Evolutionary conservation across 1,284 basidiomycete species (phyloP).

Genomic region (Ceratobasidium sp.): DNA sequence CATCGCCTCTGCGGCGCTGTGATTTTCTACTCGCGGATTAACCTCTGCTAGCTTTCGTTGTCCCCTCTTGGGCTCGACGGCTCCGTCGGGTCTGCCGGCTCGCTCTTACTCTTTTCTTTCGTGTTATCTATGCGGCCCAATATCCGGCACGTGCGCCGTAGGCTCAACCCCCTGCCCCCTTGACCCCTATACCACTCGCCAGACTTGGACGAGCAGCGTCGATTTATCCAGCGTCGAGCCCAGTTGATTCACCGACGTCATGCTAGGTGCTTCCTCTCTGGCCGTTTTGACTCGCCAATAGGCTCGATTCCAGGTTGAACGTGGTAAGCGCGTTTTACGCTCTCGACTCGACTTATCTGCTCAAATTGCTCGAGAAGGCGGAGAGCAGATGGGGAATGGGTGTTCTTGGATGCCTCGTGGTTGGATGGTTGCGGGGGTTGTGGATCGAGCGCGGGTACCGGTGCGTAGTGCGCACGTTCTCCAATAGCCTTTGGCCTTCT

Average conservation of each 20-base stretch:
- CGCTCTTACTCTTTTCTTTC: slow-evolving; percentile 11
- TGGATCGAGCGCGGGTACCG: slow-evolving; percentile 6
- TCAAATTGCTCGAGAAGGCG: not conserved
- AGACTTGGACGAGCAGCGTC: not conserved
- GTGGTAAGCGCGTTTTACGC: slow-evolving; percentile 10
- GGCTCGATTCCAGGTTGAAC: slow-evolving; percentile 8
- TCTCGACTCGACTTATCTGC: not conserved
- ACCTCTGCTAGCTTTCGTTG: not conserved
- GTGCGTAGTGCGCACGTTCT: slow-evolving; percentile 1
- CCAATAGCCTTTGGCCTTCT: not conserved
- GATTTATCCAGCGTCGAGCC: not conserved
- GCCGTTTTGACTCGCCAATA: slow-evolving; percentile 5
- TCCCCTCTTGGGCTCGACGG: not conserved
- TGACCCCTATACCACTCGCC: slow-evolving; percentile 27
- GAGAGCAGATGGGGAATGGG: slow-evolving; percentile 1
- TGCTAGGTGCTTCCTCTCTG: not conserved
- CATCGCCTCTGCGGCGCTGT: not conserved
- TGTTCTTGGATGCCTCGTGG: slow-evolving; percentile 19
- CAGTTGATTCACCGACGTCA: not conserved
- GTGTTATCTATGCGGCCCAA: not conserved
- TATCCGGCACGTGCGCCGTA: slow-evolving; percentile 35
- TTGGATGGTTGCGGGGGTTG: not conserved
- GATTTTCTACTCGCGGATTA: slow-evolving; percentile 10
- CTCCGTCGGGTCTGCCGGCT: not conserved
- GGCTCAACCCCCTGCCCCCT: slow-evolving; percentile 40